Evolutionary conservation across 768 basidiomycete genomes (phyloP).

Genomic region (Collybia sordida): DNA sequence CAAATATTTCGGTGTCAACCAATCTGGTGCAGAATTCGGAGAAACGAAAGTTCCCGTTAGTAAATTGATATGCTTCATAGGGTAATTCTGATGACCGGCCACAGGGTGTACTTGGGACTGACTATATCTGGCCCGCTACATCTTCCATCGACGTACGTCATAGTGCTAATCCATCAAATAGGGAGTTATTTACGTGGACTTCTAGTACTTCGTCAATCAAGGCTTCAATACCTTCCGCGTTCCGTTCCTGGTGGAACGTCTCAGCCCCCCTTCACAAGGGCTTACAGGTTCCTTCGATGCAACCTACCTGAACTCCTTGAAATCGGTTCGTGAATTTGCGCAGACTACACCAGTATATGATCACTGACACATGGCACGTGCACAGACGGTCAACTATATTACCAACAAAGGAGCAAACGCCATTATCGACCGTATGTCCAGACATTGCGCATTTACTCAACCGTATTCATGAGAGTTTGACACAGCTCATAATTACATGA

Average conservation of each 20-base stretch:
- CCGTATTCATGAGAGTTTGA: neutral
- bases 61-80: neutral
- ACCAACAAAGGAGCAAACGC: constrained; percentile 59
- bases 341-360: neutral
- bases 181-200: constrained; percentile 4
- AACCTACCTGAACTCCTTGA: constrained; percentile 51
- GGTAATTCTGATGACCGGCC: neutral
- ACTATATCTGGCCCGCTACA: constrained; percentile 51
- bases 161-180: neutral
- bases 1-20: constrained; percentile 62
- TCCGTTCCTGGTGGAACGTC: constrained; percentile 58
- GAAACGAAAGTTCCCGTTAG: constrained; percentile 45
- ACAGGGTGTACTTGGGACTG: constrained; percentile 36
- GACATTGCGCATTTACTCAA: neutral
- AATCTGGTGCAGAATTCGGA: constrained; percentile 65
- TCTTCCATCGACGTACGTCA: constrained; percentile 34
- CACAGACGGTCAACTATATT: constrained; percentile 57
- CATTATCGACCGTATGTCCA: constrained; percentile 50
- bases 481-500: constrained; percentile 60
- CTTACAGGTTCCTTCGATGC: constrained; percentile 53
- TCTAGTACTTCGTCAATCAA: constrained; percentile 53
- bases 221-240: constrained; percentile 67
- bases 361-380: neutral
- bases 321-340: constrained; percentile 30
- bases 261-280: constrained; percentile 51